Evolutionary conservation across 805 yeast genomes (phyloP), one percentile per base, ranked within the genome.

Genomic region (Schizosaccharomyces japonicus): DNA sequence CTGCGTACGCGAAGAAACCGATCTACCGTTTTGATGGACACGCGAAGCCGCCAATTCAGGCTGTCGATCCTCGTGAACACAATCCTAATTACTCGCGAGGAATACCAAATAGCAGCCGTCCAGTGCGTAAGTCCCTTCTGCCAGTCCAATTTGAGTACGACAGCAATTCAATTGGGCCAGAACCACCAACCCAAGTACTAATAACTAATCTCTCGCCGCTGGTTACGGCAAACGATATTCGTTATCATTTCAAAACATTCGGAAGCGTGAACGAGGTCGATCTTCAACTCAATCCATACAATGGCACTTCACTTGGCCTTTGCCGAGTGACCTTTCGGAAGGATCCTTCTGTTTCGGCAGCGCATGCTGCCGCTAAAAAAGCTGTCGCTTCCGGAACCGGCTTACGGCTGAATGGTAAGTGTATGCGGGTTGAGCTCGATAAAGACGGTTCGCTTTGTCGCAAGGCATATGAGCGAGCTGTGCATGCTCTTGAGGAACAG

Each of bases 281-380:
- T 50, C 66, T 74, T 50, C 65, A 77, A 7, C 72, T 69, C 49
- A 90, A 84, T 56, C 81, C 87, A 0, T 65, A 67, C 21, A 75
- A 80, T 40, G 94, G 84, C 2, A 78, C 76, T 17, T 85, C 93
- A 0, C 60, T 84, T 36, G 90, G 93, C 7, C 64, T 83, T 21
- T 78, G 78, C 47, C 62, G 72, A 19, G 64, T 82, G 47, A 66
- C 70, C 50, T 84, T 70, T 27, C 45, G 34, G 32, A 45, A 49
- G 29, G 45, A 40, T n/a, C 34, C 33, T n/a, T 45, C 27, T 7
- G 52, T 52, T 33, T 36, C 42, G 10, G 19, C 34, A 13, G 72
- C 78, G 1, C 69, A 68, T 30, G 57, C 56, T 39, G 54, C 68
- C 1, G 80, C 79, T 1, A 51, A 58, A 19, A 57, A 53, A 34